A percentile compares a stretch with the other conserved stretches of the same genome.
phyloP scores from a whole-genome alignment of 345 rosid genomes.

The Eucalyptus curtisii region DNA sequence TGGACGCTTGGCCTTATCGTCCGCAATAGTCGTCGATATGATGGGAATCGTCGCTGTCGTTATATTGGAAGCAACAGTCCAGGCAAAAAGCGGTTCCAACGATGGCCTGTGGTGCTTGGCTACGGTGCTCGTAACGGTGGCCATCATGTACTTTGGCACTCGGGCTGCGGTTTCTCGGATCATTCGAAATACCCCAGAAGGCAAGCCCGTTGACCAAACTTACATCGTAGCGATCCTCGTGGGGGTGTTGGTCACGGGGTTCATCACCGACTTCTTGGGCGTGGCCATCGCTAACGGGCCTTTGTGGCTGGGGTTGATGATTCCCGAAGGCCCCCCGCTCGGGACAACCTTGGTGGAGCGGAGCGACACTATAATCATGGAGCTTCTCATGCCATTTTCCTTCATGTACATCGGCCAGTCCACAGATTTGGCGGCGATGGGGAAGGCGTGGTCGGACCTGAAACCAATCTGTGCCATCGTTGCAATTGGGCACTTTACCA shows the following conservation, averaged over 20 bases:
- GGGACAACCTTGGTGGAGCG: conserved; percentile 40
- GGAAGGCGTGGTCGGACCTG: conserved; percentile 20
- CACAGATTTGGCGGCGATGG: conserved; percentile 29
- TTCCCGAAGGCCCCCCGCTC: conserved; percentile 64
- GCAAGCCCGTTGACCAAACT: conserved; percentile 33
- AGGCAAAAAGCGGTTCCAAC: conserved; percentile 3
- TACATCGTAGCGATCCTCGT: conserved; percentile 28
- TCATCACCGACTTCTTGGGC: conserved; percentile 63
- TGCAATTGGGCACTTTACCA: conserved; percentile 20
- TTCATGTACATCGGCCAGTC: conserved; percentile 39
- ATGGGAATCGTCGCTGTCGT: conserved; percentile 8
- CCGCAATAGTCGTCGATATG: conserved; percentile 25
- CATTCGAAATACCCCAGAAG: conserved; percentile 35
- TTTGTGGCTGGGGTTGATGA: conserved; percentile 41
- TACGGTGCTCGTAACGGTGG: background rate
- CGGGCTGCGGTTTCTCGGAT: conserved; percentile 24
- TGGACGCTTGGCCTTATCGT: conserved; percentile 41
- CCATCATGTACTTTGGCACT: conserved; percentile 13
- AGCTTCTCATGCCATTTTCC: conserved; percentile 51
- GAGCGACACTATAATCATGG: conserved; percentile 38
- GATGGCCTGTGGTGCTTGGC: conserved; percentile 16
- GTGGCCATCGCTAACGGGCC: conserved; percentile 49
- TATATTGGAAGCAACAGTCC: conserved; percentile 24
- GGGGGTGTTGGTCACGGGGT: conserved; percentile 31
- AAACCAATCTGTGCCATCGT: conserved; percentile 29